phyloP scores from a whole-genome alignment of 1,284 basidiomycete species.

The Hemileccinum hortonii region DNA sequence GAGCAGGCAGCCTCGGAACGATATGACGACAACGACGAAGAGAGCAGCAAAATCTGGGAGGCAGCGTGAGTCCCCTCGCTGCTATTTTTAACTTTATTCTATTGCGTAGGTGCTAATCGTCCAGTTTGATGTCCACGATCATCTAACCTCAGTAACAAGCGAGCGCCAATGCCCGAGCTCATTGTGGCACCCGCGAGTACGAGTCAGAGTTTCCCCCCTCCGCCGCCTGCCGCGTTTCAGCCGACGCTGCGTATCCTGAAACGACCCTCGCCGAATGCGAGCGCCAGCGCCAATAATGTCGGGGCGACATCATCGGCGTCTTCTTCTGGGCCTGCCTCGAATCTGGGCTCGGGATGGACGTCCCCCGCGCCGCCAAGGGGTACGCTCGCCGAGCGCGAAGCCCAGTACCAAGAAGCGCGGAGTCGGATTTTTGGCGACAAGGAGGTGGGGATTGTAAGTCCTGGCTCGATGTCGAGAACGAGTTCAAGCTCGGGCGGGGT shows the following conservation, averaged over 20 bases:
- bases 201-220: conserved; percentile 16
- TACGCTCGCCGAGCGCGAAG: conserved; percentile 34
- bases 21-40: conserved; percentile 18
- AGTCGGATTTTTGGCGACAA: conserved; percentile 29
- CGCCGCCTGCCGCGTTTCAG: conserved; percentile 31
- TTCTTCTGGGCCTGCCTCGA: conserved; percentile 1
- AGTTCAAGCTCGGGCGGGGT: conserved; percentile 1
- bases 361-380: conserved; percentile 24
- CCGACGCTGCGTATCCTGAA: conserved; percentile 32
- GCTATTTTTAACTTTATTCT: not conserved
- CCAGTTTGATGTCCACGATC: conserved; percentile 1
- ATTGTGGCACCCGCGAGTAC: conserved; percentile 38
- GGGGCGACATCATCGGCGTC: not conserved
- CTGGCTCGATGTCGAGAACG: not conserved
- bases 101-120: conserved; percentile 11
- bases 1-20: not conserved
- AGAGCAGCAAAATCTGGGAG: conserved; percentile 43
- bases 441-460: not conserved
- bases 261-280: conserved; percentile 24
- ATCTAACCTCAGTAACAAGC: conserved; percentile 36
- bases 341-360: conserved; percentile 4
- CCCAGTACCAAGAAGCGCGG: conserved; percentile 33
- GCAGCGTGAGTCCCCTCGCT: conserved; percentile 40
- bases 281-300: not conserved
- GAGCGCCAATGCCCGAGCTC: conserved; percentile 48